Evolutionary conservation across 768 basidiomycete species (phyloP), one percentile per base, ranked within the genome.

Genomic region (Agaricus bisporus): DNA sequence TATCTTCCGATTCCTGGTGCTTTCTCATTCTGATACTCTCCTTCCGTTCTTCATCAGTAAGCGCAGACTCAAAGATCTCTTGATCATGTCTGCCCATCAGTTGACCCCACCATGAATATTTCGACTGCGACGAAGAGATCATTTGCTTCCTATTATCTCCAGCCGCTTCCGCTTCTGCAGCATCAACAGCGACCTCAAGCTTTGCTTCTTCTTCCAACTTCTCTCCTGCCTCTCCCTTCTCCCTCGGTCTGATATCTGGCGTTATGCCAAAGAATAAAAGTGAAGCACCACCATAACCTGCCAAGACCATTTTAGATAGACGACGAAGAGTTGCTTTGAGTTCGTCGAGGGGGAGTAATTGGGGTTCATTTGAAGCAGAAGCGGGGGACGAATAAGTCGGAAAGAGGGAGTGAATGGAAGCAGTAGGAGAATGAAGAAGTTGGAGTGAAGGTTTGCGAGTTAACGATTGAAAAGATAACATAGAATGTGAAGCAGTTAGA

Each of bases 91-190:
- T 83, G 5, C 90, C 91, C 32, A 89, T 70, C 5, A 92, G 67
- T 17, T 91, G 78, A 59, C 89, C 81, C 88, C 90, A 92, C 89
- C 89, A 91, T 0, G 87, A 87, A 61, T 84, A 89, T 46, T 74
- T 63, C 26, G 37, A 17, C 53, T 49, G 71, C 67, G 42, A 47
- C 20, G 74, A 73, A 15, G 68, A 61, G 11, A 73, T 72, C 56
- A 85, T 82, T 5, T 73, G 74, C 61, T 85, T 79, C 7, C 50
- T 47, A 12, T 45, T 49, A 32, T 76, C 73, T 20, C 81, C 79
- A 10, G 71, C 70, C 11, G 77, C 81, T 61, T 88, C 84, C 2
- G 77, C 79, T 64, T 90, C 87, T 0, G 86, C 82, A 8, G 84
- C 86, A 56, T 85, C 80, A 12, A 91, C 77, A 0, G 85, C 86